Conservation (phyloP, 371 early-diverging fungal species). For the Mucor irregularis region DNA sequence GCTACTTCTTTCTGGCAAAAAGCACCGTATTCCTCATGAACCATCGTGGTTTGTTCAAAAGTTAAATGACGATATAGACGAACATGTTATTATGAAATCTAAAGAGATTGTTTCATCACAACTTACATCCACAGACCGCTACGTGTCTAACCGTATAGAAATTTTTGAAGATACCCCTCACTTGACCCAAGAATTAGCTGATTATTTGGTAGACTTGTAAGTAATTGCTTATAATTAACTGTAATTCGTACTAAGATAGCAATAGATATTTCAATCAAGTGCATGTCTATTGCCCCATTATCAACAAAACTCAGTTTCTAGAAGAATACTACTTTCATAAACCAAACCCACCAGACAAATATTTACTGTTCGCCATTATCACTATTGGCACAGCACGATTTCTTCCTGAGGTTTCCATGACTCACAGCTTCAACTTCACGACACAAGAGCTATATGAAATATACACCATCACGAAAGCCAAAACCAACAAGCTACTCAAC, state of each 20-base stretch:
- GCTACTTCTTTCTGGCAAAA: slow-evolving; percentile 13
- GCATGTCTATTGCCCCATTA: slow-evolving; percentile 31
- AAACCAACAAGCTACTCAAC: slow-evolving; percentile 23
- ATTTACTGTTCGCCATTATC: slow-evolving; percentile 32
- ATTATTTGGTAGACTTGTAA: slow-evolving; percentile 36
- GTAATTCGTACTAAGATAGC: neutral
- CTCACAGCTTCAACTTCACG: slow-evolving; percentile 7
- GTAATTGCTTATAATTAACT: no score
- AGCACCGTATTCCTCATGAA: slow-evolving; percentile 17
- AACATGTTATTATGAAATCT: slow-evolving; percentile 41
- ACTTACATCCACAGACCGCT: neutral
- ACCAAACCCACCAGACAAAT: slow-evolving; percentile 35
- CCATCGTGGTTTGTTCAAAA: slow-evolving; percentile 39
- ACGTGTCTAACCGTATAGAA: slow-evolving; percentile 9
- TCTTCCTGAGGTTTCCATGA: slow-evolving; percentile 1
- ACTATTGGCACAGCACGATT: slow-evolving; percentile 21
- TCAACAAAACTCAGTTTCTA: slow-evolving; percentile 42
- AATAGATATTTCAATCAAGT: slow-evolving; percentile 41
- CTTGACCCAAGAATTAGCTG: slow-evolving; percentile 30
- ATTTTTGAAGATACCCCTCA: slow-evolving; percentile 27
- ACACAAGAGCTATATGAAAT: slow-evolving; percentile 10
- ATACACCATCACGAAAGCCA: slow-evolving; percentile 12
- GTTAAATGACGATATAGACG: slow-evolving; percentile 37
- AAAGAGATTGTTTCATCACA: slow-evolving; percentile 9
- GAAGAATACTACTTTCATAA: slow-evolving; percentile 42